These are phyloP conservation scores for Asterella californica DNA, from an alignment of 225 moss, liverwort and hornwort species.

Conservation along the genomic window DNA sequence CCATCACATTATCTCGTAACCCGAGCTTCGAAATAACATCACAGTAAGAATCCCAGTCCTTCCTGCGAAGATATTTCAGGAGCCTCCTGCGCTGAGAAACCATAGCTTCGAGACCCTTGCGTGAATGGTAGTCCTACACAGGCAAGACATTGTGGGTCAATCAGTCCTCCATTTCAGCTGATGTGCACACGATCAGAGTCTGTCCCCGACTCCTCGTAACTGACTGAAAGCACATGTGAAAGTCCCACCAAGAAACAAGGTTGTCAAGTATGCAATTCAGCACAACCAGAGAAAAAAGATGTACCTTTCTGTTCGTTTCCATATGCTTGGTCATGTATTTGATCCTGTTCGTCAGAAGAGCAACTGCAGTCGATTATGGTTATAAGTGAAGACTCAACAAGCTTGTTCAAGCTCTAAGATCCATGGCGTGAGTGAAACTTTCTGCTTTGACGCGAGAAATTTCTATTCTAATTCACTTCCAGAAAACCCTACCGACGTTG, in stretches of 20 bases:
- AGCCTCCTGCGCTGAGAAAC: conserved; percentile 73
- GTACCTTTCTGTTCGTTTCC: conserved; percentile 84
- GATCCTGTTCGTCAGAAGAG: conserved; percentile 83
- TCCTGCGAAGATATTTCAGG: conserved; percentile 80
- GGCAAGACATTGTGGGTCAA: background rate
- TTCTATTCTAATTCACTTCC: no score
- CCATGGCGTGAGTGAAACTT: background rate
- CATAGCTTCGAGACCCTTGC: conserved; percentile 79
- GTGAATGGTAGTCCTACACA: conserved; percentile 76
- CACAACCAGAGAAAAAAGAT: background rate
- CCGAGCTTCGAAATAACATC: conserved; percentile 79
- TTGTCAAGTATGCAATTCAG: background rate
- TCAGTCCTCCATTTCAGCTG: background rate
- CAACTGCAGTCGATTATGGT: conserved; percentile 53
- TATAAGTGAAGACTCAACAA: conserved; percentile 1
- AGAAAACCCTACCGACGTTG: background rate
- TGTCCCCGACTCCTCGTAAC: background rate
- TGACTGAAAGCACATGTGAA: background rate
- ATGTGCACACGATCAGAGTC: background rate
- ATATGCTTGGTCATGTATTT: conserved; percentile 93
- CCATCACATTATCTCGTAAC: conserved; percentile 74
- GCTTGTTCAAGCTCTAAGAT: background rate
- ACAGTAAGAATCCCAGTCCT: conserved; percentile 94
- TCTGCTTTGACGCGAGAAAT: background rate
- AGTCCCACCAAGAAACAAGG: background rate